Evolutionary conservation across 2,329 filamentous ascomycete genomes (phyloP).

Genomic region (Trichoderma gracile): DNA sequence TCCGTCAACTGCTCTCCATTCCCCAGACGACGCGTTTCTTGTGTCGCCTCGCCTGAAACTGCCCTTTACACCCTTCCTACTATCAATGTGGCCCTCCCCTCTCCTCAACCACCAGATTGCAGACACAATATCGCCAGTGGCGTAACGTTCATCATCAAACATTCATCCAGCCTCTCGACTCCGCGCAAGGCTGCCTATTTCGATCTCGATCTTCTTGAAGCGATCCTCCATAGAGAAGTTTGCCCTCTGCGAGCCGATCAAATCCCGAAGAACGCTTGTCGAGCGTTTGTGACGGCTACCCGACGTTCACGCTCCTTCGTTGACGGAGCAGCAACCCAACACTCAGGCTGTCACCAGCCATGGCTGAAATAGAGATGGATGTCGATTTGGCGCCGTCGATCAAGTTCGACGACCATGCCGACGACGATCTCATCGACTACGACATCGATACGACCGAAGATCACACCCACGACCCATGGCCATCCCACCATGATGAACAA

Average conservation of each 20-base stretch:
- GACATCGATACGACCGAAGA: constrained; percentile 37
- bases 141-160: not conserved
- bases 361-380: constrained; percentile 40
- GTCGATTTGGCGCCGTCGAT: constrained; percentile 35
- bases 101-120: constrained; percentile 4
- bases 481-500: constrained; percentile 19
- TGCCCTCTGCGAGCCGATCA: not conserved
- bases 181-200: not conserved
- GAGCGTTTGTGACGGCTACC: not conserved
- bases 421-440: constrained; percentile 44
- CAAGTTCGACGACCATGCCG: constrained; percentile 31
- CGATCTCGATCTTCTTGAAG: not conserved
- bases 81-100: constrained; percentile 22
- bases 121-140: constrained; percentile 16
- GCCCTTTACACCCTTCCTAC: not conserved
- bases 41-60: constrained; percentile 2
- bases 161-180: not conserved
- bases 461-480: constrained; percentile 12
- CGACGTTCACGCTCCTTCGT: not conserved
- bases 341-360: constrained; percentile 20
- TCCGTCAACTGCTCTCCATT: not conserved
- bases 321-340: not conserved
- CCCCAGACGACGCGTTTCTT: constrained; percentile 15
- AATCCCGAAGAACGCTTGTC: not conserved
- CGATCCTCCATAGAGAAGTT: not conserved